Base-by-base conservation (phyloP, 2,329 filamentous ascomycete species). In the Ophiostoma populinum region DNA sequence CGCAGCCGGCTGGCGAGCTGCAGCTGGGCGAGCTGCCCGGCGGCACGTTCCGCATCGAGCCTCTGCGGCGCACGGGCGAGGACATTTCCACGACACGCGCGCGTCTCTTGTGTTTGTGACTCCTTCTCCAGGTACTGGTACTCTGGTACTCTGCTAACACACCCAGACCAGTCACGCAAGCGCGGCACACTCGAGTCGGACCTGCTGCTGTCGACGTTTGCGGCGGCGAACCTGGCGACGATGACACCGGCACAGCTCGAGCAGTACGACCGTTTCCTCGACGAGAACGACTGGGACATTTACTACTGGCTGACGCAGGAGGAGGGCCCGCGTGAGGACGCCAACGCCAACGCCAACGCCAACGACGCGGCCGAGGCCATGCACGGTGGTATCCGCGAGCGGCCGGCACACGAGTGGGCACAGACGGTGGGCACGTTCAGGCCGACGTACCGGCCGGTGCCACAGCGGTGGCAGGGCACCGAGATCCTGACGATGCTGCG, bases 241-340 rank as follows among this genome's bases (percentile, higher is more conserved):
- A 92, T 98, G 81, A 70, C 69, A 1, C 55, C 62, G 6, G 56
- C 64, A 34, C 80, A 92, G 51, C 74, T 95, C 47, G 58, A 70
- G 47, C 72, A 92, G 56, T 95, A 90, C 62, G 87, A 95, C 55
- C 62, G 68, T 19, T 92, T 98, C 63, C 74, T 98, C 38, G 90
- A 98, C 57, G 90, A 98, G 61, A 98, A 98, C 57, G 90, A 98
- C 62, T 98, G 90, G 90, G 90, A 98, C 55, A 94, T 98, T 42
- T 98, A 98, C 66, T 98, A 98, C 67, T 98, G 90, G 90, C 83
- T 81, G 4, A 98, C 90, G 12, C 90, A 98, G 57, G 75, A 83
- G 36, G 54, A 59, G 43, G 33, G 15, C 17, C 17, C 26, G 26
- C 6, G 19, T 9, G 29, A 24, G 37, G 37, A 16, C 5, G 1